Evolutionary conservation across 1,284 basidiomycete species (phyloP), one percentile per base, ranked within the genome.

Genomic region (Stygiomarasmius scandens): DNA sequence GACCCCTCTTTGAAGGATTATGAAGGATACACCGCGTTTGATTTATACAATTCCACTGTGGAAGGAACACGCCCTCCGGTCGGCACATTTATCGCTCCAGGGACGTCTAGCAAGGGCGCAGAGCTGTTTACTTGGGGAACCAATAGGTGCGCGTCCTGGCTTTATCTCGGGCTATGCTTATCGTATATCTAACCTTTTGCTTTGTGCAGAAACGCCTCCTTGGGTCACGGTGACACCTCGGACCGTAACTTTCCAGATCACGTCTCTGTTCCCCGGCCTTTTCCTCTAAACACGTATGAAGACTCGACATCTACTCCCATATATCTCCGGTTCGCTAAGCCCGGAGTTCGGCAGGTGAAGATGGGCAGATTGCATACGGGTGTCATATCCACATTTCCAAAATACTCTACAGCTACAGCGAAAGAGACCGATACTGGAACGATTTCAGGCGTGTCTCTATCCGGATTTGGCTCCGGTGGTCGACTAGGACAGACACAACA

Each of bases 1-100:
- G 94, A 98, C 67, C 73, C 79, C 0, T 76, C 82, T 1, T 66
- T 94, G 56, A 95, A 94, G 71, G 97, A 99, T 67, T 70, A 78
- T 36, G 96, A 98, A 67, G 96, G 95, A 1, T 89, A 97, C 70
- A 95, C 93, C 0, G 87, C 95, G 0, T 96, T 96, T 63, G 96
- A 99, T 67, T 75, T 99, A 24, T 98, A 95, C 76, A 98, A 98
- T 67, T 89, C 90, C 3, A 96, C 94, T 0, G 78, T 97, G 29
- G 83, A 87, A 58, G 88, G 85, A 12, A 87, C 86, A 1, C 83
- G 86, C 67, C 92, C 92, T 2, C 34, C 55, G 12, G 34, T 57
- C 27, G 45, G 52, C 34, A 27, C 44, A 8, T 19, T 32, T 27
- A 19, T 34, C 23, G 48, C 25, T 16, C 38, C 38, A 4, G 38